Conservation (phyloP, 176 grass and related monocot species). For the Hordeum marinum region DNA sequence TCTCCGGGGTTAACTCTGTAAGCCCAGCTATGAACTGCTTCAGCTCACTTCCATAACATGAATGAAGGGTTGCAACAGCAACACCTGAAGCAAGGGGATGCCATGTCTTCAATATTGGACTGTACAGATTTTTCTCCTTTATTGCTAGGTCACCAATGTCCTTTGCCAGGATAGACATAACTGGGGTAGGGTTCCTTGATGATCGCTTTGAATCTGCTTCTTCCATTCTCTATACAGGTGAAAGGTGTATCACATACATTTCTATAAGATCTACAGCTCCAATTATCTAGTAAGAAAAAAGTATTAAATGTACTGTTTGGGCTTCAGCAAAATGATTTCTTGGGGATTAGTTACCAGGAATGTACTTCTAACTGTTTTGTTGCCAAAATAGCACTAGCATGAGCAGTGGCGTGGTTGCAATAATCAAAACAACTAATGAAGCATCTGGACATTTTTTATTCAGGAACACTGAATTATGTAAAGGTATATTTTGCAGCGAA, state of each 20-base stretch:
- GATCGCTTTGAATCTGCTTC: slow-evolving; percentile 90
- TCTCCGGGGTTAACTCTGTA: slow-evolving; percentile 76
- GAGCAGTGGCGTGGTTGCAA: not conserved
- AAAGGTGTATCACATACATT: slow-evolving; percentile 17
- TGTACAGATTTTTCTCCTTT: slow-evolving; percentile 97
- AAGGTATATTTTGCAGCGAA: slow-evolving; percentile 11
- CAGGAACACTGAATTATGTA: not conserved
- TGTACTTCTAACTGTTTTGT: not conserved
- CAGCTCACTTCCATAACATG: slow-evolving; percentile 92
- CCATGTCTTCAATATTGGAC: slow-evolving; percentile 86
- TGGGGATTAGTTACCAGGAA: not conserved
- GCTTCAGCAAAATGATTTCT: not conserved
- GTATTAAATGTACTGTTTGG: not conserved
- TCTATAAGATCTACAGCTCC: slow-evolving; percentile 2
- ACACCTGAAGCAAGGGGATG: slow-evolving; percentile 95
- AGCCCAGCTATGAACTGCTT: slow-evolving; percentile 88
- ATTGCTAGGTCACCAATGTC: slow-evolving; percentile 84
- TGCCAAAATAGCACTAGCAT: not conserved
- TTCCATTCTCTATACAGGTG: slow-evolving; percentile 86
- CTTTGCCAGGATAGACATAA: slow-evolving; percentile 88
- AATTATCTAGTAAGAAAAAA: slow-evolving; percentile 3
- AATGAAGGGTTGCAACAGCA: slow-evolving; percentile 96
- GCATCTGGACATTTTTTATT: not conserved
- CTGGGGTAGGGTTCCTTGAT: slow-evolving; percentile 66
- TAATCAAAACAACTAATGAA: slow-evolving; percentile 20